Conservation (phyloP, 352 stramenopile species). For the Phytophthora fragariaefolia region DNA sequence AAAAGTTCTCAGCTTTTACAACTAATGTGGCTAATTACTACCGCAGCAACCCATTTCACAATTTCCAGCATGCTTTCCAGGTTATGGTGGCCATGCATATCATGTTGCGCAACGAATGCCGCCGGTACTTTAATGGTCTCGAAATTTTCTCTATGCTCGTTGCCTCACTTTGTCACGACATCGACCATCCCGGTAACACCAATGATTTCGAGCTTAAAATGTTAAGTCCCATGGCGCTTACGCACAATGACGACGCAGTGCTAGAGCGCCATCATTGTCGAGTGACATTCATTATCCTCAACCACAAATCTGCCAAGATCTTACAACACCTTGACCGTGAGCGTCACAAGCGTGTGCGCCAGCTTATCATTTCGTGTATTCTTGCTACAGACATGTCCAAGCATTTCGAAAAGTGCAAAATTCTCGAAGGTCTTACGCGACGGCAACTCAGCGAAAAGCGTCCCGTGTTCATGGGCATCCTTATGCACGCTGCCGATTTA, state of each 20-base stretch:
- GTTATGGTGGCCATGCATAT: slow-evolving; percentile 67
- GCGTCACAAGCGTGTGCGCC: slow-evolving; percentile 60
- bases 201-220: slow-evolving; percentile 89
- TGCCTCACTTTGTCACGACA: slow-evolving; percentile 78
- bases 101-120: slow-evolving; percentile 62
- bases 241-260: slow-evolving; percentile 86
- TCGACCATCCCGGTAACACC: slow-evolving; percentile 83
- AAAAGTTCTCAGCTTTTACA: slow-evolving; percentile 65
- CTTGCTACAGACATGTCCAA: slow-evolving; percentile 82
- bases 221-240: slow-evolving; percentile 76
- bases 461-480: slow-evolving; percentile 62
- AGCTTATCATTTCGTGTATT: slow-evolving; percentile 74
- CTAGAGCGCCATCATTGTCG: slow-evolving; percentile 85
- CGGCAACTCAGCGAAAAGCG: slow-evolving; percentile 68
- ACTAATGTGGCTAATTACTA: slow-evolving; percentile 74
- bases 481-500: slow-evolving; percentile 79
- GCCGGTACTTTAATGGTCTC: slow-evolving; percentile 64
- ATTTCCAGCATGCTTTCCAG: slow-evolving; percentile 80
- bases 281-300: slow-evolving; percentile 80
- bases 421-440: slow-evolving; percentile 62
- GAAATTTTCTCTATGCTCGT: slow-evolving; percentile 82
- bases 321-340: slow-evolving; percentile 63
- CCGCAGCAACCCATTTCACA: slow-evolving; percentile 82
- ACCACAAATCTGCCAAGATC: slow-evolving; percentile 79
- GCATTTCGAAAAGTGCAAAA: slow-evolving; percentile 79